Conservation (phyloP, 371 early-diverging fungal species). For the Actinomortierella wolfii region DNA sequence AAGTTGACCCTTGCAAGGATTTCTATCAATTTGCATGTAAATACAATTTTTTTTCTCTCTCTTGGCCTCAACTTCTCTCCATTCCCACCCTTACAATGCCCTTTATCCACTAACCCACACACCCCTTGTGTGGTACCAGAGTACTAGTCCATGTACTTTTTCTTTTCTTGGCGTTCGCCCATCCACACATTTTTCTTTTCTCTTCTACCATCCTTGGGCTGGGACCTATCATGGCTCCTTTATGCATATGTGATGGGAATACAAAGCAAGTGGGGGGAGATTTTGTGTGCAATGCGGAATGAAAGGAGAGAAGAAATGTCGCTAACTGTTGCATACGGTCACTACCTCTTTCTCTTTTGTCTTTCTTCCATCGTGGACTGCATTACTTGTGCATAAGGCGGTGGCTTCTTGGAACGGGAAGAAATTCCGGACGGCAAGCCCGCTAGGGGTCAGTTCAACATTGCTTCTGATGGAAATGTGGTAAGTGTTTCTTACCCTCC, state of each 20-base stretch:
- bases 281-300: neutral
- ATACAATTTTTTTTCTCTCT: neutral
- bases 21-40: conserved; percentile 64
- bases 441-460: conserved; percentile 34
- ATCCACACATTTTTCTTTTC: neutral
- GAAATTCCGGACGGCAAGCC: conserved; percentile 50
- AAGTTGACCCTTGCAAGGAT: conserved; percentile 59
- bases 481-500: too few species aligned
- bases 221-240: neutral
- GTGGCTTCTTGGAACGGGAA: conserved; percentile 43
- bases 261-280: neutral
- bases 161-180: conserved; percentile 5
- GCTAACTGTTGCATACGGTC: neutral
- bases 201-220: neutral
- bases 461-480: too few species aligned
- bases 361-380: neutral
- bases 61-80: neutral
- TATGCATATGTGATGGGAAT: neutral
- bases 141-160: neutral
- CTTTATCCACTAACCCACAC: too few species aligned
- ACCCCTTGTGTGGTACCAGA: too few species aligned
- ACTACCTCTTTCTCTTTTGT: neutral
- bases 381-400: too few species aligned
- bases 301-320: neutral
- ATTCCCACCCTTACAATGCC: neutral